Evolutionary conservation across 192 early-diverging fungal genomes (phyloP), one percentile per base, ranked within the genome.

Genomic region (Backusella liffmaniae): DNA sequence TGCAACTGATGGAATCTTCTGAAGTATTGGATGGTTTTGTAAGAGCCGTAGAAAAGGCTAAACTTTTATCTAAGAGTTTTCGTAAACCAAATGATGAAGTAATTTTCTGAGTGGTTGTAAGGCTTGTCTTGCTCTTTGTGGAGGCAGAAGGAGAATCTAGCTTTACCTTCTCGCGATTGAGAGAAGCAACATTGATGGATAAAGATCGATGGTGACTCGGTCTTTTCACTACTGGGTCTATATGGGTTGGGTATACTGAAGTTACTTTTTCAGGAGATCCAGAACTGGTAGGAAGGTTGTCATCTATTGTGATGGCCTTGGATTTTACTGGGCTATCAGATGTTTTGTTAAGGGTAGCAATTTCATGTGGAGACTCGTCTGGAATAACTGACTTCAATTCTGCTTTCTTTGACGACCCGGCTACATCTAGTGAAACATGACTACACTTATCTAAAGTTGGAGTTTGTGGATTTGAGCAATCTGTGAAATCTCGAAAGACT

Each of bases 121-220:
- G 56, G 5, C 56, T 62, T 62, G 56, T 13, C 9, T 29, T 62
- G 23, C 56, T 62, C 26, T 62, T 62, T 13, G 56, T 62, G 9
- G 56, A 62, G 12, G 56, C 56, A 62, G 56, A 29, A 23, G 56
- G 56, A 10, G 56, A 62, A 62, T 29, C 23, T 29, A 29, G 9
- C 12, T 23, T 62, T 26, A 26, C 7, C 9, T 62, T 62, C 56
- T 62, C 10, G 3, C 56, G 7, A 26, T 29, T 29, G n/a, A 62
- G 56, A 62, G 56, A 62, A 13, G 56, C 56, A 62, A 62, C 26
- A 62, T 62, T 62, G 56, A 62, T 62, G 23, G 56, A 62, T 62
- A 26, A 12, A 7, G 56, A 62, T 23, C 56, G 56, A 62, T 62
- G 12, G 4, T 62, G 56, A 3, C 23, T 23, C 3, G 56, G 56